phyloP scores from a whole-genome alignment of 768 basidiomycete genomes.

The Lactifluus volemus region DNA sequence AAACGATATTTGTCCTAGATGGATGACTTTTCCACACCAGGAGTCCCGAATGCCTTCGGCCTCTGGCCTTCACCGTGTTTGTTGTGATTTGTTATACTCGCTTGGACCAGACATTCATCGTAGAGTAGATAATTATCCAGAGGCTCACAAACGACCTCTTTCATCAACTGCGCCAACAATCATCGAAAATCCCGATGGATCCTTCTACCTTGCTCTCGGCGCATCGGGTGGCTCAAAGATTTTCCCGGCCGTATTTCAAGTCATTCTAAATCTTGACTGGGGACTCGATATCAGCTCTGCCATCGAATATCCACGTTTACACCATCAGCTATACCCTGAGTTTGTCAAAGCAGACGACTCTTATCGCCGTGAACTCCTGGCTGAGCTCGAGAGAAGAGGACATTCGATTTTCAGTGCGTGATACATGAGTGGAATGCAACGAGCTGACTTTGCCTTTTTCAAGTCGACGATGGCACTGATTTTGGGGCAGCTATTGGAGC shows the following conservation, averaged over 20 bases:
- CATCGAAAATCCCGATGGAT: constrained; percentile 65
- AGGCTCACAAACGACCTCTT: constrained; percentile 79
- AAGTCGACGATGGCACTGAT: constrained; percentile 61
- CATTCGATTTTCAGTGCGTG: constrained; percentile 61
- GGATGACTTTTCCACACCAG: constrained; percentile 91
- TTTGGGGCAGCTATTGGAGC: constrained; percentile 35
- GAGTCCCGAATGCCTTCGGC: constrained; percentile 75
- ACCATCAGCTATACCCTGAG: constrained; percentile 77
- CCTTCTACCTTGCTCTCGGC: constrained; percentile 66
- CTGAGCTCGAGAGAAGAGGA: constrained; percentile 48
- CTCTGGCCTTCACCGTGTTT: constrained; percentile 69
- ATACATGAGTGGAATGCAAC: background rate
- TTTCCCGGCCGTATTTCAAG: constrained; percentile 71
- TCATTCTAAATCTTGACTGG: constrained; percentile 71
- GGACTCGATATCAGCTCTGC: constrained; percentile 72
- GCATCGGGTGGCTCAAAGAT: constrained; percentile 87
- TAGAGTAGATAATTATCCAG: constrained; percentile 74
- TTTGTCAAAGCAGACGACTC: constrained; percentile 51
- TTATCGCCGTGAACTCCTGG: constrained; percentile 48
- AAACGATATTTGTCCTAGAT: constrained; percentile 34
- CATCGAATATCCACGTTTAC: constrained; percentile 77
- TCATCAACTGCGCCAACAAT: constrained; percentile 82
- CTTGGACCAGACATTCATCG: background rate
- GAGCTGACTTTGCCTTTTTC: background rate
- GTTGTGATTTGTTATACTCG: background rate